Evolutionary conservation across 2,329 filamentous ascomycete genomes (phyloP).

Genomic region (Alternaria triticina): DNA sequence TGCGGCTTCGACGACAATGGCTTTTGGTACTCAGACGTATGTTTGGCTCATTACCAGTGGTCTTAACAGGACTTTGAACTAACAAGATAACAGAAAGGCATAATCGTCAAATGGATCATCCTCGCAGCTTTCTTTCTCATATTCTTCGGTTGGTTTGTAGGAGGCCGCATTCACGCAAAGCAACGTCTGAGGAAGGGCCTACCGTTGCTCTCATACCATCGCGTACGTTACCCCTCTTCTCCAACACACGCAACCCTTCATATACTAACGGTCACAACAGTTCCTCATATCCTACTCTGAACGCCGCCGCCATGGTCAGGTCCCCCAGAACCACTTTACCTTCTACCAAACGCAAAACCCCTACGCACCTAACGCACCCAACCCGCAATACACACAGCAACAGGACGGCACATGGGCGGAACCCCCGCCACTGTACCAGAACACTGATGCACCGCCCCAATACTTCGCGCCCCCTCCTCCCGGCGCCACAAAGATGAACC

Average conservation of each 20-base stretch:
- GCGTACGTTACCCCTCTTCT: slow-evolving; percentile 43
- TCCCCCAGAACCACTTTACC: slow-evolving; percentile 46
- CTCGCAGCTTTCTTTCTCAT: slow-evolving; percentile 67
- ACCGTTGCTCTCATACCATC: slow-evolving; percentile 72
- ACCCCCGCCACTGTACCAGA: slow-evolving; percentile 43
- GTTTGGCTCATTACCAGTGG: not conserved
- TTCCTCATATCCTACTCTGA: slow-evolving; percentile 52
- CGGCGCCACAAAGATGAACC: slow-evolving; percentile 38
- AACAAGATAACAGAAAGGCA: slow-evolving; percentile 58
- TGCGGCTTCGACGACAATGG: slow-evolving; percentile 40
- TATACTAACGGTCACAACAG: slow-evolving; percentile 25
- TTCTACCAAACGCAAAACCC: slow-evolving; percentile 45
- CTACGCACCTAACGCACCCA: slow-evolving; percentile 9
- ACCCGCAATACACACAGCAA: slow-evolving; percentile 28
- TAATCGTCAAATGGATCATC: slow-evolving; percentile 74
- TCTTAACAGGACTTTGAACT: not conserved
- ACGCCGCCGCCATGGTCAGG: slow-evolving; percentile 42
- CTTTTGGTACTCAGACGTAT: slow-evolving; percentile 44
- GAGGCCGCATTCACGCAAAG: slow-evolving; percentile 74
- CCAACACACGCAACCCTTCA: not conserved
- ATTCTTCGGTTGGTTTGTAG: slow-evolving; percentile 67
- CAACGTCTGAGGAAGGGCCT: slow-evolving; percentile 69
- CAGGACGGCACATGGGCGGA: slow-evolving; percentile 41
- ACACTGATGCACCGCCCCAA: slow-evolving; percentile 42
- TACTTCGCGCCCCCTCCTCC: slow-evolving; percentile 43